These are phyloP conservation scores for Centella asiatica DNA, from an alignment of 129 eudicot species.

Conservation along the genomic window DNA sequence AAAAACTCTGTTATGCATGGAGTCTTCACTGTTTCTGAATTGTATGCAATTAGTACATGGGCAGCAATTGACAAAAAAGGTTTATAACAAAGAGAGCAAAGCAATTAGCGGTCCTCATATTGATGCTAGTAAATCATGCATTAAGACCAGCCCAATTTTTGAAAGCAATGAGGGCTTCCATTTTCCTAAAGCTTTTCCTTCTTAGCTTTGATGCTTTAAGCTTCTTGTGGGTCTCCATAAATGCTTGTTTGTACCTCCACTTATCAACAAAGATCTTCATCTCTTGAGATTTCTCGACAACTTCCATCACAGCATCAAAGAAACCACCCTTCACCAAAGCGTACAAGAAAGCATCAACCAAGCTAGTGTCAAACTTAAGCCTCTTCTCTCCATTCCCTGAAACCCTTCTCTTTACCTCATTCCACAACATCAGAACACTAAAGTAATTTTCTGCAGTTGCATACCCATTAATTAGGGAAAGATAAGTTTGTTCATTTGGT, in stretches of 20 bases:
- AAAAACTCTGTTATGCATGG: background rate
- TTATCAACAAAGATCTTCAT: constrained; percentile 85
- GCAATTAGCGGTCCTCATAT: no score
- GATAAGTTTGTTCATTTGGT: constrained; percentile 82
- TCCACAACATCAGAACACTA: constrained; percentile 86
- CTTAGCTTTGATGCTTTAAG: constrained; percentile 62
- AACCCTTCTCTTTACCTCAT: constrained; percentile 64
- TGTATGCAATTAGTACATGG: no score
- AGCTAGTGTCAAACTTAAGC: constrained; percentile 52
- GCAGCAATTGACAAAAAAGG: no score
- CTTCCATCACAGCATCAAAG: constrained; percentile 94
- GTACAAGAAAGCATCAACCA: constrained; percentile 88
- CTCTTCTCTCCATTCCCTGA: constrained; percentile 33
- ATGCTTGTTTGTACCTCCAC: constrained; percentile 95
- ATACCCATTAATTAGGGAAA: constrained; percentile 76
- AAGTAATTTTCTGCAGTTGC: constrained; percentile 55
- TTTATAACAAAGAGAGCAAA: no score
- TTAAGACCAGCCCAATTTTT: constrained; percentile 91
- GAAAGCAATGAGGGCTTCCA: constrained; percentile 85
- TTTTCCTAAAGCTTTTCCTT: constrained; percentile 59
- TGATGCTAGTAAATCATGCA: constrained; percentile 25
- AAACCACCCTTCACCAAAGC: constrained; percentile 92
- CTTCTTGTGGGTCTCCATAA: constrained; percentile 95
- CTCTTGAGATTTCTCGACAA: constrained; percentile 82
- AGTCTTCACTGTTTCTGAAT: no score